Evolutionary conservation across 441 rosid species (phyloP), one percentile per base, ranked within the genome.

Genomic region (Erodium moschatum): DNA sequence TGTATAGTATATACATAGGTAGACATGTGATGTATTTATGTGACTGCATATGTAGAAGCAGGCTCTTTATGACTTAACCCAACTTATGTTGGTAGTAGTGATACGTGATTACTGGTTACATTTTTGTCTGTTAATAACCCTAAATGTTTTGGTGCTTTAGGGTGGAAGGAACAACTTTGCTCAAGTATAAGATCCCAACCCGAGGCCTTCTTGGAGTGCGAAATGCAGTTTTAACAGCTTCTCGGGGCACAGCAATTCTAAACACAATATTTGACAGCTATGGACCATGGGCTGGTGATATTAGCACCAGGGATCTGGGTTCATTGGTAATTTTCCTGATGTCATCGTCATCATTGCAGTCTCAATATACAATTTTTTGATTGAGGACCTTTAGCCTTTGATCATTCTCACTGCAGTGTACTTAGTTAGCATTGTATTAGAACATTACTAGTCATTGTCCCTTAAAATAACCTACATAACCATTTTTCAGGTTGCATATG

Each of bases 131-230:
- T 73, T 70, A 42, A 76, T 64, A 21, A 20, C 77, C 67, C 67
- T 11, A 67, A 44, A 73, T 74, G 72, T 18, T 35, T 65, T 54
- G 66, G 19, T 77, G 69, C 44, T 19, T 69, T 73, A 92, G 97
- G 76, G 81, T 87, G 61, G 97, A 90, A 76, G 98, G 97, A 82
- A 90, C 96, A 70, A 85, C 81, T 33, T 72, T 89, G 69, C 83
- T 93, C 16, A 87, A 76, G 67, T 93, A 93, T 80, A 89, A 84
- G 84, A 89, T 93, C 62, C 98, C 97, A 65, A 91, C 98, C 40
- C 97, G 98, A 72, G 97, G 98, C 65, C 97, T 93, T 84, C 91
- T 93, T 68, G 98, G 98, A 72, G 64, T 93, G 85, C 85, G 97
- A 77, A 93, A 93, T 82, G 95, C 98, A 73, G 88, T 93, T 73